Base-by-base conservation (phyloP, 768 basidiomycete species). In the Candolleomyces aberdarensis region DNA sequence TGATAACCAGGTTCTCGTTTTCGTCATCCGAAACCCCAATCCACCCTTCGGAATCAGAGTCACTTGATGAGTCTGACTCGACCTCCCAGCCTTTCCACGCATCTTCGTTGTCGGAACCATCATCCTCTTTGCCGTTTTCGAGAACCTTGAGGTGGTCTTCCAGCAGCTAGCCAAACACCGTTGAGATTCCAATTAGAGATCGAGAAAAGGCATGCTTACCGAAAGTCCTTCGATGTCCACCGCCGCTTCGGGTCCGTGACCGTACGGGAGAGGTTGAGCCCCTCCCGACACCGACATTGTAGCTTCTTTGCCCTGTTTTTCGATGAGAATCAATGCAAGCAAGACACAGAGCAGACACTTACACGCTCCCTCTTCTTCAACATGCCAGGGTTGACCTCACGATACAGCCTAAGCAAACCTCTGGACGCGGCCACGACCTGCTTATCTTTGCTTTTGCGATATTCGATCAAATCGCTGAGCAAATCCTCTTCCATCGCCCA, bases 401-500 rank as follows among this genome's bases (percentile, higher is more conserved):
- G 82, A 77, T 92, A 99, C 15, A 98, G 77, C 70, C 91, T 92
- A 56, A 98, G 74, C 51, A 99, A 70, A 14, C 94, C 92, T 29
- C 97, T 80, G 3, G 93, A 88, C 49, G 92, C 94, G n/a, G 92
- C 85, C 7, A 89, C 88, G 47, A 97, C 94, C 0, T 89, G 84
- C 77, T 98, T 98, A 74, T 98, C 97, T 67, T 88, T 85, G 67
- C 94, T 96, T 78, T 97, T 98, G 70, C 88, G 82, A 72, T 99
- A 99, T 74, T 94, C 96, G 56, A 98, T 84, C 63, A 99, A 74
- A 75, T 99, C 97, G 3, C 90, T 87, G 5, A 99, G 78, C 26
- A 98, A 74, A 67, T 98, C 96, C 65, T 94, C 93, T 65, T 96
- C 94, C 90, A 99, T 98, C 57, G 91, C 87, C 93, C 94, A 96